Evolutionary conservation across 108 stramenopile species (phyloP), one percentile per base, ranked within the genome.

Genomic region (Heterococcus sp.): DNA sequence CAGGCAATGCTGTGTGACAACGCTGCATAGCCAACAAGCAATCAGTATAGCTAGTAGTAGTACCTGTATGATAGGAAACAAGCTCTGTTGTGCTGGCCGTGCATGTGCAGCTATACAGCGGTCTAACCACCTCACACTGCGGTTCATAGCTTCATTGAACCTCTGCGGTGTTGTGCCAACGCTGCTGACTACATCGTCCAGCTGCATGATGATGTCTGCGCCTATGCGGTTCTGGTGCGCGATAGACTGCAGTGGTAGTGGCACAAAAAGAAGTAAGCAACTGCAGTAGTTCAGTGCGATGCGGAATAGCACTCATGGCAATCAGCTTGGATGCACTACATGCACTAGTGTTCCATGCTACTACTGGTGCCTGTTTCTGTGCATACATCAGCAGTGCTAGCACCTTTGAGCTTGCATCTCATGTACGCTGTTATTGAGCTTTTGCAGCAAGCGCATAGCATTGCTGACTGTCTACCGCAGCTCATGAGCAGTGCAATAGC

Each of bases 161-260:
- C 97, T 90, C 26, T 75, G 86, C 0, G 82, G 77, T 78, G 81
- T 11, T 27, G 5, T 73, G 3, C 38, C 37, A 2, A 95, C 91
- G 46, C 90, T 90, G 38, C 87, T 85, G 2, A 97, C 93, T 26
- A 98, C 97, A 85, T 98, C 97, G 78, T 98, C 97, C 32, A 98
- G 87, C 68, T 93, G 93, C 97, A 98, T 98, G 72, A 98, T 95
- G 67, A 98, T 92, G 83, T 98, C 95, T 32, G 92, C 87, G n/a
- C 97, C 95, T 76, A 98, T 96, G 72, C 91, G 84, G 83, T 93
- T 58, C 21, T 58, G 46, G 46, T 58, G 46, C 46, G 46, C 46
- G 46, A 58, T 58, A 21, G 46, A 58, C 46, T 58, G 46, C 14
- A 58, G 14, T 8, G 8, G 21, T 21, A 58, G 21, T 58, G 46